Conservation (phyloP, 2,329 filamentous ascomycete species). For the Ceratocystis cubensis region DNA sequence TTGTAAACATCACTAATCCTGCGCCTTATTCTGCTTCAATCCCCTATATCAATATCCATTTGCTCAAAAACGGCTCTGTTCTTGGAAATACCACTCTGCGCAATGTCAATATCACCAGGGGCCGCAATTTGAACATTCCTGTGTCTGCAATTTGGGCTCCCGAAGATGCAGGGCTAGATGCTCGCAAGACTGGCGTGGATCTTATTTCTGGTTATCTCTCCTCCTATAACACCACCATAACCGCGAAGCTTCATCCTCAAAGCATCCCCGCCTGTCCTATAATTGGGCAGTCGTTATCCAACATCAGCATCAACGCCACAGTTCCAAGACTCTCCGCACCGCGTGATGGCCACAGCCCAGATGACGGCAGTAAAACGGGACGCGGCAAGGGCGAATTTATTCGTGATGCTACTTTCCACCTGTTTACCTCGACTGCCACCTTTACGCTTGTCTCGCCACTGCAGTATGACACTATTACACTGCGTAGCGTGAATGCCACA, state of each 20-base stretch:
- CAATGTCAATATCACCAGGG: conserved; percentile 51
- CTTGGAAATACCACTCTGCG: conserved; percentile 62
- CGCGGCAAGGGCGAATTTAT: conserved; percentile 47
- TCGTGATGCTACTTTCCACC: conserved; percentile 70
- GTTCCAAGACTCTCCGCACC: conserved; percentile 55
- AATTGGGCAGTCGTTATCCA: conserved; percentile 60
- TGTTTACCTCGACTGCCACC: conserved; percentile 73
- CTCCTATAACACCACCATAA: conserved; percentile 71
- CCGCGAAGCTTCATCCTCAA: conserved; percentile 54
- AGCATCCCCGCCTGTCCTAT: conserved; percentile 63
- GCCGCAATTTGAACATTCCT: conserved; percentile 57
- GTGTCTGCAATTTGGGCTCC: conserved; percentile 68
- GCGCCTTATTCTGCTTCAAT: conserved; percentile 72
- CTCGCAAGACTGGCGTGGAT: conserved; percentile 51
- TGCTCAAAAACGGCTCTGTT: conserved; percentile 59
- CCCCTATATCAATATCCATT: conserved; percentile 66
- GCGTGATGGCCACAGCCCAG: background rate
- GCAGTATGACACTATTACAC: conserved; percentile 55
- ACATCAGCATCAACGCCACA: conserved; percentile 56
- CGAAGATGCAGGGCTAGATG: conserved; percentile 44
- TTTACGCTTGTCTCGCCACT: conserved; percentile 77
- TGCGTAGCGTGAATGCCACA: conserved; percentile 71
- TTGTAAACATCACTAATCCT: conserved; percentile 78
- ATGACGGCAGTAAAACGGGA: conserved; percentile 28
- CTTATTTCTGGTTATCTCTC: conserved; percentile 79